Conservation (phyloP, 2,329 filamentous ascomycete species). For the Phaeosphaeria sp. region DNA sequence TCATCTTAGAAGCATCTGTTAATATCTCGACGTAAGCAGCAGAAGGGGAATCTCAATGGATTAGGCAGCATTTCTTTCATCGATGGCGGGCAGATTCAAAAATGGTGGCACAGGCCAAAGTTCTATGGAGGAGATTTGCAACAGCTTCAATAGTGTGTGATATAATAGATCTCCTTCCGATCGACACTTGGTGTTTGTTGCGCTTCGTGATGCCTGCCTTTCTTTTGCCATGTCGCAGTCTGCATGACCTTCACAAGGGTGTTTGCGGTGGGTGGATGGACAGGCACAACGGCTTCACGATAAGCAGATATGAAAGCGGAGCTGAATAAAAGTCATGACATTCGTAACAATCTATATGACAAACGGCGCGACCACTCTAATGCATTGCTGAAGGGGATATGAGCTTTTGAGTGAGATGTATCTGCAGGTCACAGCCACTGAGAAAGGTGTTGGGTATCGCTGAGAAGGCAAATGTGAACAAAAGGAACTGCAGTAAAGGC, state of each 20-base stretch:
- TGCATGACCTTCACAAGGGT: not conserved
- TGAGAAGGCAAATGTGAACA: conserved; percentile 8
- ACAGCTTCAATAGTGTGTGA: conserved; percentile 34
- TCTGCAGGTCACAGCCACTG: not conserved
- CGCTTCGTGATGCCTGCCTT: not conserved
- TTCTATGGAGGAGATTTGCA: conserved; percentile 30
- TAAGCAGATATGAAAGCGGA: not conserved
- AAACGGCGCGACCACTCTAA: too few species aligned
- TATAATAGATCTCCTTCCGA: conserved; percentile 32
- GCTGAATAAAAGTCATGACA: not conserved
- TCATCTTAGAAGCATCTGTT: conserved; percentile 37
- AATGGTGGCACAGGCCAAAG: conserved; percentile 20
- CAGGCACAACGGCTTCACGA: not conserved
- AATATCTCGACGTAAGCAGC: conserved; percentile 28
- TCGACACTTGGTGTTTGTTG: not conserved
- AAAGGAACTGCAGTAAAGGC: not conserved
- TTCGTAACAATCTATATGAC: not conserved
- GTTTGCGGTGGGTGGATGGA: not conserved
- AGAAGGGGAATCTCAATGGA: conserved; percentile 29
- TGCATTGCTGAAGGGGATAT: not conserved
- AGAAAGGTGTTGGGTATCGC: conserved; percentile 20
- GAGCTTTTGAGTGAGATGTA: not conserved
- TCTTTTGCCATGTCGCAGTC: not conserved
- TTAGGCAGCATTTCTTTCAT: conserved; percentile 36
- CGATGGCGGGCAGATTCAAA: conserved; percentile 32